Conservation (phyloP, 345 rosid species). For the Arabidopsis suecica region DNA sequence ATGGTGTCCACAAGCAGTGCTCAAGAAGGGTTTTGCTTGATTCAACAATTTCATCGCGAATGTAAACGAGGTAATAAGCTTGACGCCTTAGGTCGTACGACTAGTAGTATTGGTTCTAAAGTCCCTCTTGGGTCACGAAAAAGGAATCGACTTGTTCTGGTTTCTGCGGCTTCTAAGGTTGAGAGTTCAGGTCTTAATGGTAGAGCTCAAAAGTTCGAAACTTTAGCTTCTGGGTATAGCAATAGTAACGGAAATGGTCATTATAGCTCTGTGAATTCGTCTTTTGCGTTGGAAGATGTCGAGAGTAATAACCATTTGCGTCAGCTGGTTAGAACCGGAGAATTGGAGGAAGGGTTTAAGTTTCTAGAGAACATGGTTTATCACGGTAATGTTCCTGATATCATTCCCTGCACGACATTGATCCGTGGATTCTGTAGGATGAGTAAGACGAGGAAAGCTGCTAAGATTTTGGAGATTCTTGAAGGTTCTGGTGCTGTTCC, state of each 20-base stretch:
- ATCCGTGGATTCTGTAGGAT: slow-evolving; percentile 79
- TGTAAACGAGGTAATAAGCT: slow-evolving; percentile 40
- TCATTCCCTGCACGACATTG: slow-evolving; percentile 73
- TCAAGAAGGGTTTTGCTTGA: slow-evolving; percentile 66
- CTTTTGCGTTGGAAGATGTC: slow-evolving; percentile 55
- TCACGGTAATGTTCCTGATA: slow-evolving; percentile 74
- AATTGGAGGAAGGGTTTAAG: slow-evolving; percentile 68
- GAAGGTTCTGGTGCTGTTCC: slow-evolving; percentile 79
- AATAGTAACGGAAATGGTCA: slow-evolving; percentile 50
- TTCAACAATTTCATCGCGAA: slow-evolving; percentile 54
- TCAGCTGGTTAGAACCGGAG: slow-evolving; percentile 63
- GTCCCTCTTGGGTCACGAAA: slow-evolving; percentile 41
- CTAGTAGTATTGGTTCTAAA: slow-evolving; percentile 33
- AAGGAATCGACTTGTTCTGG: slow-evolving; percentile 48
- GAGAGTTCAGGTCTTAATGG: slow-evolving; percentile 56
- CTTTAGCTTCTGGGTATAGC: slow-evolving; percentile 47
- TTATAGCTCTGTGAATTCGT: slow-evolving; percentile 43
- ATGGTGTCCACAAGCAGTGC: slow-evolving; percentile 52
- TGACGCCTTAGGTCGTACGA: slow-evolving; percentile 39
- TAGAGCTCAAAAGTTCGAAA: slow-evolving; percentile 48
- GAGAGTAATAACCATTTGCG: slow-evolving; percentile 70
- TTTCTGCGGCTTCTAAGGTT: slow-evolving; percentile 52
- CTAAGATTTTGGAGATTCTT: slow-evolving; percentile 73
- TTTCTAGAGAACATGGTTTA: slow-evolving; percentile 79
- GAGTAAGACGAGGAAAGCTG: slow-evolving; percentile 71